Evolutionary conservation across 2,329 filamentous ascomycete genomes (phyloP), one percentile per base, ranked within the genome.

Genomic region (Fusarium sp.): DNA sequence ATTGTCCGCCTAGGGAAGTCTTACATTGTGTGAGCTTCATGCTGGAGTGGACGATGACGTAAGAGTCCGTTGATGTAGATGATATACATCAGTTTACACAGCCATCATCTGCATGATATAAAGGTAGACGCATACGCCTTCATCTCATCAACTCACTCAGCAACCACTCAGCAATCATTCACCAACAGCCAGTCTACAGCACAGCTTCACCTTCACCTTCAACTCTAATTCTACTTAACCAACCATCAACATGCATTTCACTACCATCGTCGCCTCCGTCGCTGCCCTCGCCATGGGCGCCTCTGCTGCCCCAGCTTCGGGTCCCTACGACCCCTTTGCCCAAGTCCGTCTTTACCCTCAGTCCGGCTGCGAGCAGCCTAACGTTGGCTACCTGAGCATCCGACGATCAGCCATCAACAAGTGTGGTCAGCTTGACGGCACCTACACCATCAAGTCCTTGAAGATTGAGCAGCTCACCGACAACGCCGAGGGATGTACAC

Each of bases 301-400:
- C 6, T 32, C 41, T 14, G 58, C 52, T 10, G 7, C 32, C 7
- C 48, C 58, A 3, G 39, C 35, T 39, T 23, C 57, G 8, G 52
- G 62, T 57, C 30, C 41, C 35, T 41, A 56, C 34, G 50, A 50
- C 5, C 50, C 45, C 41, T 69, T 62, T 20, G 56, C 23, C 5
- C 62, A 66, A 14, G 20, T 66, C 14, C 67, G 67, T 8, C 27
- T 69, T 6, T 57, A 56, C 32, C 41, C 54, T 14, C 41, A 66
- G 11, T 23, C 67, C 8, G 56, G 32, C 11, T 69, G 67, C 37
- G 5, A 45, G 6, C 35, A 69, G 37, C 64, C 45, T 2, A 69
- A 69, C 39, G 37, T 66, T 18, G 67, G 67, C 18, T 32, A 69
- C 11, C 13, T 66, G 13, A 64, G 67, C 48, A 2, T 69, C 45